Percentiles rank a stretch among this genome's conserved stretches.
phyloP scores from a whole-genome alignment of 2,329 filamentous ascomycete species.

The Ophiostoma himal-ulmi region DNA sequence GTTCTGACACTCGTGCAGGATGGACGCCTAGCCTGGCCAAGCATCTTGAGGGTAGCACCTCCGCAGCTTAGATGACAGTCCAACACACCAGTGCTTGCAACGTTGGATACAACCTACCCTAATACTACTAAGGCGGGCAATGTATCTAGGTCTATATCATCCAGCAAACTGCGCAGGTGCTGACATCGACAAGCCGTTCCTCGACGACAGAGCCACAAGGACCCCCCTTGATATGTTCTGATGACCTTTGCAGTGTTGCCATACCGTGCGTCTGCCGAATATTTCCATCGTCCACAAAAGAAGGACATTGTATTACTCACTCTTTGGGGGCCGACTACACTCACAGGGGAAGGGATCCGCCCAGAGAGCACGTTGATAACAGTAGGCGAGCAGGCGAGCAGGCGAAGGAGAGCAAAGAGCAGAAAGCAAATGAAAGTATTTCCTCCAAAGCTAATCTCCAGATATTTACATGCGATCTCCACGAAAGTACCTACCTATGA shows the following conservation, averaged over 20 bases:
- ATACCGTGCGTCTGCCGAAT: background rate
- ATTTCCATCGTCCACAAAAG: slow-evolving; percentile 1
- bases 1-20: background rate
- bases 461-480: background rate
- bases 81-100: background rate
- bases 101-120: background rate
- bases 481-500: background rate
- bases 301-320: background rate
- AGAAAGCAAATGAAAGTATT: background rate
- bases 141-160: background rate
- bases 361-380: no score
- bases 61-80: background rate
- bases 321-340: background rate
- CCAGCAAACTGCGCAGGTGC: background rate
- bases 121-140: background rate
- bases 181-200: background rate
- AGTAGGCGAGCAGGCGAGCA: background rate
- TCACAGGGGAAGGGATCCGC: background rate
- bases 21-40: background rate
- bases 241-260: background rate
- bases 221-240: background rate
- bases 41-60: background rate
- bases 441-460: background rate
- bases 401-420: background rate
- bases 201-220: no score